Evolutionary conservation across 331 rosid genomes (phyloP), one percentile per base, ranked within the genome.

Genomic region (Acacia pycnantha): DNA sequence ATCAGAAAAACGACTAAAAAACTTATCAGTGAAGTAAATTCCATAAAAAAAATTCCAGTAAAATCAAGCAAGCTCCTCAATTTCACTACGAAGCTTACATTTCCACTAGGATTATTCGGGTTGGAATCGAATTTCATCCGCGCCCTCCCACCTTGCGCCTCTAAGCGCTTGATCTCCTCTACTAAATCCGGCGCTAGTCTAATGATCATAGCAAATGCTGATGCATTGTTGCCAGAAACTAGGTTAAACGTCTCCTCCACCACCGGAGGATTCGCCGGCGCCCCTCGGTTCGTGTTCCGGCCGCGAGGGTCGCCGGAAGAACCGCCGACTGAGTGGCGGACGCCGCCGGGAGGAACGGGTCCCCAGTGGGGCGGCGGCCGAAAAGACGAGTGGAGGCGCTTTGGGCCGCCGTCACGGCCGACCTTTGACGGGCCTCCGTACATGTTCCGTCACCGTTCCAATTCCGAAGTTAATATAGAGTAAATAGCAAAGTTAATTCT

Each of bases 81-180:
- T 68, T 50, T 24, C 66, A 9, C 43, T 24, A 61, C 71, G 16
- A 66, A 78, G 86, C 94, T 83, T 81, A 93, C 98, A 82, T 95
- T 93, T 61, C 98, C 99, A 48, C 77, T 61, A 47, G 94, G 61
- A 82, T 88, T 90, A 11, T 85, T 83, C 0, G 91, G 91, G 22
- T 85, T 46, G 33, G 93, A 44, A 43, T 88, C 98, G 74, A 92
- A 96, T 81, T 96, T 96, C 87, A 96, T 87, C 41, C 95, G 88
- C 48, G 99, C 88, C 78, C 87, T 87, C 33, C 97, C 98, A 50
- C 94, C 98, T 54, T 86, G 93, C 59, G 94, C 88, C 80, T 96
- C 99, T 62, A 89, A 87, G 81, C 99, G 99, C 90, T 81, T 93
- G 97, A 96, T 94, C 93, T 93, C 98, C 29, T 96, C 98, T 14